Percentiles rank a stretch among this genome's conserved stretches.
Conservation (phyloP, 2,329 filamentous ascomycete species). For the Aspergillus vadensis region DNA sequence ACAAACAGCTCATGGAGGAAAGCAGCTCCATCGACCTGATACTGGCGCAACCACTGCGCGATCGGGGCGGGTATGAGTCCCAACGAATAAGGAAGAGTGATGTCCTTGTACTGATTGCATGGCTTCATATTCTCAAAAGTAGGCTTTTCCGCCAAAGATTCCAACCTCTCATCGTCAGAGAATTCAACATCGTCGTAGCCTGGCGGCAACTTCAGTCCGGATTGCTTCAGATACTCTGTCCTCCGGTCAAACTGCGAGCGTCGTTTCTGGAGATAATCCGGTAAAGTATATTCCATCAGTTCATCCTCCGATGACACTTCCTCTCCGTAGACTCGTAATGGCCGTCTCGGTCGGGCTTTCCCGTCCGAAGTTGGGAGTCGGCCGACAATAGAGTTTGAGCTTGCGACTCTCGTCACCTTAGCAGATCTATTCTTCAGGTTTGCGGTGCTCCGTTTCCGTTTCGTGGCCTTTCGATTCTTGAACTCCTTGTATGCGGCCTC, state of each 20-base stretch:
- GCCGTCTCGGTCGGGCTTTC: conserved; percentile 28
- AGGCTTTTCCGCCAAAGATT: conserved; percentile 68
- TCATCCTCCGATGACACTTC: conserved; percentile 56
- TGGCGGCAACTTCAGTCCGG: conserved; percentile 75
- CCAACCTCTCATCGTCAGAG: conserved; percentile 67
- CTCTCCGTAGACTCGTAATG: conserved; percentile 45
- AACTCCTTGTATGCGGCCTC: conserved; percentile 61
- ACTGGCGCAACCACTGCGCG: conserved; percentile 87
- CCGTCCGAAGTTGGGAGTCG: conserved; percentile 34
- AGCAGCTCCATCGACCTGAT: conserved; percentile 80
- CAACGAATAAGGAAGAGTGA: conserved; percentile 71
- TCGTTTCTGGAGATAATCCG: conserved; percentile 72
- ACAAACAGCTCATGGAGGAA: conserved; percentile 90
- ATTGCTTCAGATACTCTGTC: conserved; percentile 62
- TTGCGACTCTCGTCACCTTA: conserved; percentile 49
- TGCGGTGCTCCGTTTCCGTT: conserved; percentile 55
- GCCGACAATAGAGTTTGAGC: conserved; percentile 41
- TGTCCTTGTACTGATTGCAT: conserved; percentile 71
- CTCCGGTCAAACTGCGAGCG: conserved; percentile 67
- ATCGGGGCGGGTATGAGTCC: conserved; percentile 85
- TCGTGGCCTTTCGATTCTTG: conserved; percentile 60
- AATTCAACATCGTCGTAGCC: conserved; percentile 75
- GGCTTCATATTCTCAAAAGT: conserved; percentile 65
- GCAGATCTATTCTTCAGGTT: conserved; percentile 47
- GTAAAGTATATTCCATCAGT: conserved; percentile 62